Percentiles rank a stretch among this genome's conserved stretches.
Conservation (phyloP, 495 filamentous ascomycete species). For the Sphaerosporella brunnea region DNA sequence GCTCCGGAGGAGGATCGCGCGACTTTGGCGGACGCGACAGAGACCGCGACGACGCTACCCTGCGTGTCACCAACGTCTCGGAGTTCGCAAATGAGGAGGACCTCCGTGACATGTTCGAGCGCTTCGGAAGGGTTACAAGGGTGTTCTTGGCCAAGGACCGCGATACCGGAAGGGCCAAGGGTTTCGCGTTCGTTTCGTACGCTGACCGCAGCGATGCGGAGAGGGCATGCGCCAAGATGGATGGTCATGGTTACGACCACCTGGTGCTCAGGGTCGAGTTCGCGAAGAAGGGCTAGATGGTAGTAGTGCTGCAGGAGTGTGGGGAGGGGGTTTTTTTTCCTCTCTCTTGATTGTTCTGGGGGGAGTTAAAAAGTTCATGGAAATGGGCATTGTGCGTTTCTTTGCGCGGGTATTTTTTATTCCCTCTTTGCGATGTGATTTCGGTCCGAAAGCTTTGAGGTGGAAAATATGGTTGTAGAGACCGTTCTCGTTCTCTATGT, state of each 20-base stretch:
- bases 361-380: too few species aligned
- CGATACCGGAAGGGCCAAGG: conserved; percentile 87
- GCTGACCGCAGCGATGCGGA: conserved; percentile 73
- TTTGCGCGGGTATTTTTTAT: too few species aligned
- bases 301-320: too few species aligned
- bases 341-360: too few species aligned
- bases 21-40: conserved; percentile 39
- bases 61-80: conserved; percentile 93
- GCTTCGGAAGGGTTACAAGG: conserved; percentile 81
- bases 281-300: conserved; percentile 57
- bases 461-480: too few species aligned
- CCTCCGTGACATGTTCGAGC: conserved; percentile 90
- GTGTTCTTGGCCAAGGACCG: conserved; percentile 96
- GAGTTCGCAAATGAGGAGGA: conserved; percentile 94
- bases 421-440: too few species aligned
- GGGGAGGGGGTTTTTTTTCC: too few species aligned
- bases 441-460: too few species aligned
- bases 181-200: conserved; percentile 96
- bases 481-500: too few species aligned
- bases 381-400: too few species aligned
- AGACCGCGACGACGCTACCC: conserved; percentile 91
- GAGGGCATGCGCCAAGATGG: conserved; percentile 90
- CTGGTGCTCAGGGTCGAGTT: conserved; percentile 83
- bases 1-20: conserved; percentile 42
- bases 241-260: conserved; percentile 87